These are phyloP conservation scores for Dittrichia graveolens DNA, from an alignment of 129 eudicot genomes.

Conservation along the genomic window DNA sequence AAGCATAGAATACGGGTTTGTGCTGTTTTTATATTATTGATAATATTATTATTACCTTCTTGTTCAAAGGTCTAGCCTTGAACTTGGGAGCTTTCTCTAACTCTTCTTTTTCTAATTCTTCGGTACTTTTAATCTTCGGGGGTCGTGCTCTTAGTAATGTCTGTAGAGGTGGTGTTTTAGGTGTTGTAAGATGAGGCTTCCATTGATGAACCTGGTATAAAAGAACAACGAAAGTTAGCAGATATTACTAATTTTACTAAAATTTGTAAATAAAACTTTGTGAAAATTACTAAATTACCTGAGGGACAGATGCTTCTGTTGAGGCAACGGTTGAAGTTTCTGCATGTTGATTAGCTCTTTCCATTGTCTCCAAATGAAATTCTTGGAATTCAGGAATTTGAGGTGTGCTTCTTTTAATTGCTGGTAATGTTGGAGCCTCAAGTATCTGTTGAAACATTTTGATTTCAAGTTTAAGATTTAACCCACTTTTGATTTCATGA, in stretches of 20 bases:
- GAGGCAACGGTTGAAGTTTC: slow-evolving; percentile 77
- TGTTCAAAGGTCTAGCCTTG: slow-evolving; percentile 93
- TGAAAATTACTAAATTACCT: slow-evolving; percentile 25
- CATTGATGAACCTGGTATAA: slow-evolving; percentile 58
- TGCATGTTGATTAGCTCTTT: slow-evolving; percentile 75
- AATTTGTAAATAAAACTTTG: background rate
- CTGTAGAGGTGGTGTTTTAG: slow-evolving; percentile 71
- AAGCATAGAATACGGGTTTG: too few species aligned
- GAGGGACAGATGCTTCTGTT: slow-evolving; percentile 52
- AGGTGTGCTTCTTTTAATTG: slow-evolving; percentile 76
- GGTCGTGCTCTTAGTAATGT: slow-evolving; percentile 89
- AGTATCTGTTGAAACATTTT: slow-evolving; percentile 53
- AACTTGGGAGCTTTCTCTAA: slow-evolving; percentile 86
- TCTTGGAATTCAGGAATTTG: slow-evolving; percentile 87
- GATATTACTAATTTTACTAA: background rate
- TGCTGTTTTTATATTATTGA: background rate
- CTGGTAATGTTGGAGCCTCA: slow-evolving; percentile 69
- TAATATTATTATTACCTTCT: slow-evolving; percentile 53
- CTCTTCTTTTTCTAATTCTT: slow-evolving; percentile 79
- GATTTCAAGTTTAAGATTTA: background rate
- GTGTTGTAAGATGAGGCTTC: slow-evolving; percentile 75
- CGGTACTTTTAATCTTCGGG: slow-evolving; percentile 57
- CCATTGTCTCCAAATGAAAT: slow-evolving; percentile 88
- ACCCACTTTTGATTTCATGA: background rate
- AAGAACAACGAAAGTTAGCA: slow-evolving; percentile 7